Base-by-base conservation (phyloP, 805 yeast species). In the Zygoascus tannicola region DNA sequence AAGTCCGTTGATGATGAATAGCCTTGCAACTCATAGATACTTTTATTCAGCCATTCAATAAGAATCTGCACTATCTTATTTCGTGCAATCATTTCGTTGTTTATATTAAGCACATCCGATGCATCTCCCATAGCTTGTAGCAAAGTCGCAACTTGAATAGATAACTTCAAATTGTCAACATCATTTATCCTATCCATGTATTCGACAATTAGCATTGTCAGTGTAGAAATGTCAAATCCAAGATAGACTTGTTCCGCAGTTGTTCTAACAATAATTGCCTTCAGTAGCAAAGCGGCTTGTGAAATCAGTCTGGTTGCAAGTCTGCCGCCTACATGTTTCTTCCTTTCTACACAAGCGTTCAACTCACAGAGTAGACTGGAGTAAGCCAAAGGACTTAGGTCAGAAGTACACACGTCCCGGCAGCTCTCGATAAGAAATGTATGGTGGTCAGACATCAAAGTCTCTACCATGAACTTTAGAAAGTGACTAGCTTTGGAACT, bases 341-440 rank as follows among this genome's bases (percentile, higher is more conserved):
- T 42, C 2, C 35, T 30, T 28, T 51, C 51, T 21, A 52, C 33
- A 33, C 48, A 33, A 14, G 41, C 55, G 40, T 60, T 66, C 33
- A 81, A 55, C 44, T 71, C 71, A 4, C 63, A 58, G 40, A 78
- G 67, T 18, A 80, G 64, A 22, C 47, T 69, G 54, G 43, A 68
- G 70, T 56, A 73, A 72, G 12, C 78, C 70, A 21, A 68, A 66
- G 10, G 86, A 76, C 62, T 82, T 80, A 80, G 60, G 45, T 81
- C 88, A 23, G 71, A 64, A 12, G 82, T 76, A 36, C 86, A 60
- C 2, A 85, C 77, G 50, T 85, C 94, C 48, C 80, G 76, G 2
- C 85, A 74, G 35, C 78, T 75, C 37, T 85, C 92, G 48, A 94
- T 69, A 0, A 79, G 69, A 4, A 75, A 8, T 26, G 30, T 39